phyloP scores from a whole-genome alignment of 257 asterid species.

The Solanum okadae region DNA sequence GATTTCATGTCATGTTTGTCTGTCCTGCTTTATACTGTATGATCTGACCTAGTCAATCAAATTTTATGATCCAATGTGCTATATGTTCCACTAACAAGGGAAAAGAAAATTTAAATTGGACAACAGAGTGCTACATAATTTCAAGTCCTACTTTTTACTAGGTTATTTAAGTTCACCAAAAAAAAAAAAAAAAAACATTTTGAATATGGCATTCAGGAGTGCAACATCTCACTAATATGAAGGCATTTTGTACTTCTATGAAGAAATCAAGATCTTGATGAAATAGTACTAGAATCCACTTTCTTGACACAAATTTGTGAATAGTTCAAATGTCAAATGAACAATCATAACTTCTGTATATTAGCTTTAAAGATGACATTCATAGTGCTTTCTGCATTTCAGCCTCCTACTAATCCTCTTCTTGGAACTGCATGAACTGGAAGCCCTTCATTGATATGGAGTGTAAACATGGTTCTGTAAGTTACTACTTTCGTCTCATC shows the following conservation, averaged over 20 bases:
- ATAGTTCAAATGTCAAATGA: background rate
- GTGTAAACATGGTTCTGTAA: conserved; percentile 65
- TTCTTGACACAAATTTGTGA: background rate
- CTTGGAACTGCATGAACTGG: conserved; percentile 34
- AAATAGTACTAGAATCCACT: background rate
- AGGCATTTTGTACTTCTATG: background rate
- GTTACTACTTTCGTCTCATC: conserved; percentile 32
- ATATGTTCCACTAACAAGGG: background rate
- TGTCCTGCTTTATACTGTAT: background rate
- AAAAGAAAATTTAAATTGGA: no score
- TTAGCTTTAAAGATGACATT: background rate
- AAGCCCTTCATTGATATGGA: conserved; percentile 58
- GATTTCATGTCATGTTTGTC: background rate
- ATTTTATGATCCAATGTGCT: background rate
- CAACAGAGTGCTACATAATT: background rate
- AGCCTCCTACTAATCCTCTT: background rate
- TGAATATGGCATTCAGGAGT: background rate
- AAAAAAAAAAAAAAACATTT: background rate
- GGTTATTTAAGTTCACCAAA: background rate
- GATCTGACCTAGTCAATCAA: background rate
- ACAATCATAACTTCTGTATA: background rate
- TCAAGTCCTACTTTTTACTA: background rate
- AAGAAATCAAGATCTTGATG: background rate
- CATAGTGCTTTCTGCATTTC: background rate
- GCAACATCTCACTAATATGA: background rate